A percentile compares a stretch with the other conserved stretches of the same genome.
Conservation (phyloP, 2,329 filamentous ascomycete genomes). For the Lasiodiplodia sp. region DNA sequence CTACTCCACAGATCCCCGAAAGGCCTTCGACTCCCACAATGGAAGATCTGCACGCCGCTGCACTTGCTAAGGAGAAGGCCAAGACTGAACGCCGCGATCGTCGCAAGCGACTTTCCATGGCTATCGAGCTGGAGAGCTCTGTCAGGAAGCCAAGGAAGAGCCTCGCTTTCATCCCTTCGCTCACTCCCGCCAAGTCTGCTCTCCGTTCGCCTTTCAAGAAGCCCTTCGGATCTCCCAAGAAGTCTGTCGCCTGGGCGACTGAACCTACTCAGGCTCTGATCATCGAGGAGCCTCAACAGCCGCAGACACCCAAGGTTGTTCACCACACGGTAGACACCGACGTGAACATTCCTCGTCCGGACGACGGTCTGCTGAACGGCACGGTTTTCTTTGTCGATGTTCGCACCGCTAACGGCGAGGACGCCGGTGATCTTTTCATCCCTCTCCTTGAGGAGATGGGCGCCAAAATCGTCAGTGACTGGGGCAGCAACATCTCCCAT, state of each 20-base stretch:
- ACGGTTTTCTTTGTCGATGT: conserved; percentile 85
- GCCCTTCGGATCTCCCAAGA: conserved; percentile 43
- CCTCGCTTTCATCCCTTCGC: conserved; percentile 27
- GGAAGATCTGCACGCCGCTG: conserved; percentile 7
- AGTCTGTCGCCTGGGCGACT: conserved; percentile 44
- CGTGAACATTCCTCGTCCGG: conserved; percentile 37
- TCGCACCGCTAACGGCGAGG: conserved; percentile 77
- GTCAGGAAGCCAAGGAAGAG: conserved; percentile 30
- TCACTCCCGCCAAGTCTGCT: conserved; percentile 38
- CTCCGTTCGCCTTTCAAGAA: conserved; percentile 46
- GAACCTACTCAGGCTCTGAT: conserved; percentile 1
- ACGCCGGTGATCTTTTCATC: conserved; percentile 71
- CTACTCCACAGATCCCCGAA: neutral
- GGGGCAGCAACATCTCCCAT: conserved; percentile 80
- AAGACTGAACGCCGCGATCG: conserved; percentile 27
- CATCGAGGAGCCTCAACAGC: conserved; percentile 16
- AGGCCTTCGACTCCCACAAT: conserved; percentile 21
- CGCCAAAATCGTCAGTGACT: conserved; percentile 77
- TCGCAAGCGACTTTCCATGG: conserved; percentile 25
- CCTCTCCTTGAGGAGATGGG: conserved; percentile 83
- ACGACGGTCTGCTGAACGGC: conserved; percentile 55
- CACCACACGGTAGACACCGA: conserved; percentile 24
- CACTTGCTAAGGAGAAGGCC: conserved; percentile 22
- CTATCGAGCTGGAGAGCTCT: conserved; percentile 26
- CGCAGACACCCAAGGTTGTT: conserved; percentile 18